Conservation (phyloP, 2,329 filamentous ascomycete genomes). For the Phialophora verrucosa region DNA sequence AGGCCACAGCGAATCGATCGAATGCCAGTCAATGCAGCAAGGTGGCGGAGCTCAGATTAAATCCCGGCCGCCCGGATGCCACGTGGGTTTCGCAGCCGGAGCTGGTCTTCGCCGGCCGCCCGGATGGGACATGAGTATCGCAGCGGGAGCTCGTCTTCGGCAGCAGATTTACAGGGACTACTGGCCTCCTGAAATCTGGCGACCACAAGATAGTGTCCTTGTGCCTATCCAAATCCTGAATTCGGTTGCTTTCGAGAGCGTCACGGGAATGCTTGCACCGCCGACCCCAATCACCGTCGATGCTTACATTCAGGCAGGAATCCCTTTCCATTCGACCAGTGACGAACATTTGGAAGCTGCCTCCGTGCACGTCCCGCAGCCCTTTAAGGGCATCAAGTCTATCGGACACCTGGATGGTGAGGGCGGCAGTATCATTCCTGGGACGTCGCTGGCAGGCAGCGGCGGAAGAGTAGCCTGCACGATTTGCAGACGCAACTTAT, state of each 20-base stretch:
- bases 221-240: constrained; percentile 8
- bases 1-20: too few relatives aligned
- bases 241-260: not conserved
- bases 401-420: not conserved
- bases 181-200: not conserved
- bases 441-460: too few relatives aligned
- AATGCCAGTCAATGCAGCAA: too few relatives aligned
- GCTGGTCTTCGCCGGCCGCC: not conserved
- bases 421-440: too few relatives aligned
- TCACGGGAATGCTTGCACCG: constrained; percentile 4
- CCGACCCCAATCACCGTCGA: constrained; percentile 1
- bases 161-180: not conserved
- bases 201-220: not conserved
- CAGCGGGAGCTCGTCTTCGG: not conserved
- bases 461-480: too few relatives aligned
- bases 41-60: too few relatives aligned
- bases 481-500: too few relatives aligned
- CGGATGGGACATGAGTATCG: constrained; percentile 4
- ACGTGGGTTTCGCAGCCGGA: constrained; percentile 4
- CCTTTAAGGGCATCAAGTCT: not conserved
- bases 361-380: too few relatives aligned
- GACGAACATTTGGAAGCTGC: not conserved
- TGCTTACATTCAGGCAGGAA: not conserved
- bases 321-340: not conserved
- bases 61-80: not conserved